Evolutionary conservation across 495 filamentous ascomycete species (phyloP), one percentile per base, ranked within the genome.

Genomic region (Xylaria telfairii): DNA sequence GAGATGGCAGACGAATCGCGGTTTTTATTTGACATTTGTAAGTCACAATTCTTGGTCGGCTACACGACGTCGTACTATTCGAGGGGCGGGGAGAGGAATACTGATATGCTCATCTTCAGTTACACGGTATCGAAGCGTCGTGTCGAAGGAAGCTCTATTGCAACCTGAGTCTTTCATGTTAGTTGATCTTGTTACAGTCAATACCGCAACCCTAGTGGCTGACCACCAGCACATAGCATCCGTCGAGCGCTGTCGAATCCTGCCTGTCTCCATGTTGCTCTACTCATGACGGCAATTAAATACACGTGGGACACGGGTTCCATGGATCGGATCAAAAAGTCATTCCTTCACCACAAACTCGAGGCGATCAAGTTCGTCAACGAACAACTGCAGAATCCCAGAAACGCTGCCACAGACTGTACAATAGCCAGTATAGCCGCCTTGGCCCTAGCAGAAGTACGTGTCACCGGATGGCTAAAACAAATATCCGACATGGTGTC

Each of bases 271-370:
- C 72, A 71, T 28, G 59, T 68, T 46, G 67, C 67, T 34, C 28
- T 76, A 19, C 67, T 76, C 4, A 66, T 76, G 42, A 73, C 74
- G 10, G 69, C 72, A 21, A 72, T 76, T 28, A 72, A 76, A 32
- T 72, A 61, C 53, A 54, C 72, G 5, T 76, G 74, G 71, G 66
- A 67, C 49, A 67, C 57, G 13, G 74, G 74, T 39, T 65, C 51
- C 65, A 59, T 74, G 60, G 39, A 69, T 28, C 37, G 46, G 12
- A 71, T 72, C 63, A 69, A 72, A 46, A 63, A 73, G 24, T 71
- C 74, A 15, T 74, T 74, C 32, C 69, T 76, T 30, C 62, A 70
- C 62, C 74, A 76, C 72, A 76, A 76, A 42, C 66, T 76, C n/a
- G 72, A 76, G 49, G 59, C 68, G n/a, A 76, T 76, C 28, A 72